These are phyloP conservation scores for Nakazawaea ernobii DNA, from an alignment of 805 yeast species.

Conservation along the genomic window DNA sequence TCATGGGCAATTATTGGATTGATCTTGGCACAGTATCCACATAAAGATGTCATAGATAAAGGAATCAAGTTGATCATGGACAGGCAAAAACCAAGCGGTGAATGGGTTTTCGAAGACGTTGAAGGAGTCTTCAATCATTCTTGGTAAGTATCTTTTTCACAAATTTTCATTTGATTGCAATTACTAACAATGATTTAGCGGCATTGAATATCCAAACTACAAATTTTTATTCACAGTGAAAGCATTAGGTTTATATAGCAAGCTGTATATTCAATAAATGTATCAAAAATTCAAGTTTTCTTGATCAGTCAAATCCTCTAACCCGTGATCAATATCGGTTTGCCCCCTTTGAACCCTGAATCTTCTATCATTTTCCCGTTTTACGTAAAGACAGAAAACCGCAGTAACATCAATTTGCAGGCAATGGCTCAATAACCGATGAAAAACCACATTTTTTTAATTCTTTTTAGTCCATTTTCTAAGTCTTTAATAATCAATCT, in stretches of 20 bases:
- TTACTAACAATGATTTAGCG: conserved; percentile 37
- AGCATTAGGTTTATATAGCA: conserved; percentile 71
- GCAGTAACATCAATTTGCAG: neutral
- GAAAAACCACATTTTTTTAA: too few relatives aligned
- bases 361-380: conserved; percentile 4
- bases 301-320: conserved; percentile 7
- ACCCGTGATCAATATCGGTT: neutral
- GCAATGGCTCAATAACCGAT: conserved; percentile 11
- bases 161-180: neutral
- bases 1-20: conserved; percentile 89
- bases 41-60: conserved; percentile 48
- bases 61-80: conserved; percentile 62
- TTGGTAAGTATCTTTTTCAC: conserved; percentile 17
- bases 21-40: conserved; percentile 75
- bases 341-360: conserved; percentile 1
- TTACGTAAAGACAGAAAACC: conserved; percentile 1
- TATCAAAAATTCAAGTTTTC: neutral
- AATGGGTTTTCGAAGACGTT: conserved; percentile 76
- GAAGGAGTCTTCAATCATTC: conserved; percentile 97
- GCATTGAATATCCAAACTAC: conserved; percentile 94
- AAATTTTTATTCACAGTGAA: conserved; percentile 85
- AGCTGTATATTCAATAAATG: neutral
- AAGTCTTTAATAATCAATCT: conserved; percentile 55
- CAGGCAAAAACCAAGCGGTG: conserved; percentile 71
- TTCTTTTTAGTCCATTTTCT: conserved; percentile 26